Evolutionary conservation across 345 rosid genomes (phyloP), one percentile per base, ranked within the genome.

Genomic region (Raphanus raphanistrum): DNA sequence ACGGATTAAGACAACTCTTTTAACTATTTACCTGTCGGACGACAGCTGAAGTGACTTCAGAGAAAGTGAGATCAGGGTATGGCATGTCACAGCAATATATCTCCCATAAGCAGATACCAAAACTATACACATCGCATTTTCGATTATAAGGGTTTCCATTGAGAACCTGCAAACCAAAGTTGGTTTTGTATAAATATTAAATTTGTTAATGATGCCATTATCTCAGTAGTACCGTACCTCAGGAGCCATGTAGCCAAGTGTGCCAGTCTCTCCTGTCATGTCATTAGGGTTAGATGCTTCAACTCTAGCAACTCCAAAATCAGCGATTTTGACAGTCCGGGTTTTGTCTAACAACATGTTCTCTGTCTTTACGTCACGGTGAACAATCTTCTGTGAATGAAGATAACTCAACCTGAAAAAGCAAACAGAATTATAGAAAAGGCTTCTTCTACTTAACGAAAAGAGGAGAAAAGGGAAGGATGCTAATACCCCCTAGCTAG

Each of bases 221-320:
- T 66, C 32, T 48, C 1, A 3, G 17, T 52, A 21, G 6, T 28
- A 21, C 31, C 31, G 31, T 86, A 95, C 99, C 99, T 95, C 99
- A 27, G 99, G 98, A 79, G 99, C 99, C 99, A 95, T 95, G 84
- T 95, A 95, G 64, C 99, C 99, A 45, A 95, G 93, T 36, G 99
- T 95, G 60, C 99, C 99, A 28, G 99, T 95, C 85, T 95, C 99
- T 73, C 99, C 99, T 13, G 99, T 95, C 99, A 95, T 95, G 79
- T 95, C 99, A 80, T 88, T 93, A 63, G 99, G 97, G 84, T 95
- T 95, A 60, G 99, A 95, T 59, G 98, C 99, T 82, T 95, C 99
- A 33, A 95, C 96, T 59, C 99, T 93, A 35, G 98, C 99, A 73
- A 95, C 99, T 71, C 99, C 99, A 11, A 95, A 95, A 82, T 95